Evolutionary conservation across 148 eudicot genomes (phyloP), one percentile per base, ranked within the genome.

Genomic region (Vaccinium corymbosum): DNA sequence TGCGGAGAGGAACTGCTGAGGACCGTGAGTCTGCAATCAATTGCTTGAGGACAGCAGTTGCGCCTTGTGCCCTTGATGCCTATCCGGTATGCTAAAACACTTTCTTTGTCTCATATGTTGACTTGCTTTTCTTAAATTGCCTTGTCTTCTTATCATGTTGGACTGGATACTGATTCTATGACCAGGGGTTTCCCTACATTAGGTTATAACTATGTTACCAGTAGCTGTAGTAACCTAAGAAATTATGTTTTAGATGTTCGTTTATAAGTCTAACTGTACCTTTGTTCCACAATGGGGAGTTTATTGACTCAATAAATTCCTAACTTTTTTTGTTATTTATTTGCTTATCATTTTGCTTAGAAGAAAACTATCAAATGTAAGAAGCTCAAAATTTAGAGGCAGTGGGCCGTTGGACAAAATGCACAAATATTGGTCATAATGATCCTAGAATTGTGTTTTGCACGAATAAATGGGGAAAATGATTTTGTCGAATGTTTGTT

Each of bases 31-130:
- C 91, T 29, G 99, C 99, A 17, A 92, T 97, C 35, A 52, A 90
- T 59, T 97, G 94, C 87, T 78, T 91, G 89, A 92, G 94, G 55
- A 92, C 88, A 46, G 90, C 92, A 2, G 92, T 97, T 19, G 99
- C 97, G 38, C 99, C 99, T 81, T 93, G 99, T 74, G 98, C 99
- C 16, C 92, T 97, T 35, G 94, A 92, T 86, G 99, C 99, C 20
- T 97, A 97, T 84, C 99, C 99, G 75, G 99, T 97, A 90, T 80
- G 81, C 74, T 90, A 32, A 2, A 7, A 9, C 46, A 77, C 42
- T 55, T 0, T 70, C 8, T 14, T 83, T 20, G 5, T 32, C 8
- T 11, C 6, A 11, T 59, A 35, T 55, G 17, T 42, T 52, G 52
- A n/a, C 78, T 70, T 73, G 10, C 42, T 32, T 38, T 12, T 57